Evolutionary conservation across 768 basidiomycete species (phyloP).

Genomic region (Termitomyces sp.): DNA sequence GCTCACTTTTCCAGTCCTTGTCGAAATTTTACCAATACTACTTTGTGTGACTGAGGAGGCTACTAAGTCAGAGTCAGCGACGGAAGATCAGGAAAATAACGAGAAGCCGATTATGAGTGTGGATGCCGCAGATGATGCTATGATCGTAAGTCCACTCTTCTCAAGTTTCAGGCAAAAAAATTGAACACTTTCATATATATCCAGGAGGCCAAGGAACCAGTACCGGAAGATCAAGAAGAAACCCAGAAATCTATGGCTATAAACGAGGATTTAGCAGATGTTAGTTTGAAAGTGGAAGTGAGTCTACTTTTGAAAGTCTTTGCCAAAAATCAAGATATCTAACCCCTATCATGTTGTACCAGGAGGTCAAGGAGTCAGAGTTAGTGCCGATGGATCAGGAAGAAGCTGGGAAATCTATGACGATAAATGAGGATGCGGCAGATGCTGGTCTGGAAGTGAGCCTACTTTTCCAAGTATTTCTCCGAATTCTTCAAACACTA

Average conservation of each 20-base stretch:
- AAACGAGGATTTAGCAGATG: not conserved
- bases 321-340: not conserved
- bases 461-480: not conserved
- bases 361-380: not conserved
- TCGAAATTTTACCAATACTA: not conserved
- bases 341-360: not conserved
- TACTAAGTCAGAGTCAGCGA: not conserved
- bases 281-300: not conserved
- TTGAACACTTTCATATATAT: not conserved
- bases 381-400: not conserved
- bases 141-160: not conserved
- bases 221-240: not conserved
- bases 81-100: not conserved
- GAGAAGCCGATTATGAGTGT: not conserved
- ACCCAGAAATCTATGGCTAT: not conserved
- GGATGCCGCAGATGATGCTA: not conserved
- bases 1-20: not conserved
- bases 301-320: not conserved
- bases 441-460: not conserved
- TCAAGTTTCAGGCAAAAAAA: not conserved
- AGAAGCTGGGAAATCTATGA: not conserved
- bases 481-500: not conserved
- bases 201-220: not conserved
- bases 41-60: not conserved
- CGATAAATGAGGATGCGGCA: constrained; percentile 1